Conservation (phyloP, 2,329 filamentous ascomycete genomes). For the Teratosphaeria nubilosa region DNA sequence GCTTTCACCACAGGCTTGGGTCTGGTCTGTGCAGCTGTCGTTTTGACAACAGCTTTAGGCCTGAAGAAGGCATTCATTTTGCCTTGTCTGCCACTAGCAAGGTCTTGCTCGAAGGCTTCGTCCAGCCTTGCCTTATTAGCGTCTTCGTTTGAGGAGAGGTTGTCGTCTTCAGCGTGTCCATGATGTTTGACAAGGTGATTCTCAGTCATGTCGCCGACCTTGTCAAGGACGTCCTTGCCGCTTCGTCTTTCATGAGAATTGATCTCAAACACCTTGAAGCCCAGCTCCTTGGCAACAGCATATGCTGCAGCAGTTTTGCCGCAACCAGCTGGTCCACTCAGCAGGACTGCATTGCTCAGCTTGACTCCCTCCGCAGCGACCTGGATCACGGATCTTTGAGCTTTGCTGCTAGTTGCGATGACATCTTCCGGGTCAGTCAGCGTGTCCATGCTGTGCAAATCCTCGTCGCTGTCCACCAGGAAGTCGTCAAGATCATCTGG, state of each 20-base stretch:
- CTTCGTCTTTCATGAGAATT: conserved; percentile 73
- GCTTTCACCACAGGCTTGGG: conserved; percentile 7
- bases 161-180: conserved; percentile 14
- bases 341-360: conserved; percentile 65
- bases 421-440: conserved; percentile 49
- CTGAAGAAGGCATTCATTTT: conserved; percentile 78
- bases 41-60: conserved; percentile 28
- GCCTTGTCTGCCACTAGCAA: conserved; percentile 61
- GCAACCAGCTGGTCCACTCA: conserved; percentile 81
- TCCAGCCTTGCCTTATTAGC: conserved; percentile 21
- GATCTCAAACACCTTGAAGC: conserved; percentile 91
- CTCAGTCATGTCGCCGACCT: conserved; percentile 89
- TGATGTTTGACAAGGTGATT: conserved; percentile 74
- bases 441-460: conserved; percentile 58
- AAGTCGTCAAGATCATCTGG: conserved; percentile 67
- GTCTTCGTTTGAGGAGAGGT: conserved; percentile 26
- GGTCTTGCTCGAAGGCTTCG: conserved; percentile 45
- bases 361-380: conserved; percentile 28
- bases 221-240: conserved; percentile 82
- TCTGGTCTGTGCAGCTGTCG: conserved; percentile 17
- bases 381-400: conserved; percentile 30
- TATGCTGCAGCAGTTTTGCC: conserved; percentile 91
- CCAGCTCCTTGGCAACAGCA: conserved; percentile 82
- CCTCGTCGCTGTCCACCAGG: conserved; percentile 68
- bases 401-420: conserved; percentile 1